phyloP scores from a whole-genome alignment of 768 basidiomycete genomes.

The Lentinula boryana region DNA sequence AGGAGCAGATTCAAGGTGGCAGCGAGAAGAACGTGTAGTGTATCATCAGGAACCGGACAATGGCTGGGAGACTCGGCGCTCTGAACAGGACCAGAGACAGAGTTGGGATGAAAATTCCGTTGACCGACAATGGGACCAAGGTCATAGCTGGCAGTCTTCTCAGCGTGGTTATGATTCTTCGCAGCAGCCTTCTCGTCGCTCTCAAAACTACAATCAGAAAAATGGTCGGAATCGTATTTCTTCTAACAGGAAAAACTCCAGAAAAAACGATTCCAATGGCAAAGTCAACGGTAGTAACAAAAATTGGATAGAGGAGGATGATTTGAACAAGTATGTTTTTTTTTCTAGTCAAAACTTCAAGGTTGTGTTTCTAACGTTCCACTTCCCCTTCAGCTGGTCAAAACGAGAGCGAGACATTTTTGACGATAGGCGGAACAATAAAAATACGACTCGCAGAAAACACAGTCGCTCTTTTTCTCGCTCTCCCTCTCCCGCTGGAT shows the following conservation, averaged over 20 bases:
- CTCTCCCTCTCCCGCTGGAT: conserved; percentile 60
- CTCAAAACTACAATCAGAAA: conserved; percentile 19
- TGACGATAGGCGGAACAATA: conserved; percentile 19
- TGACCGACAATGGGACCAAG: conserved; percentile 67
- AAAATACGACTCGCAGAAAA: conserved; percentile 35
- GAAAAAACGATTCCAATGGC: background rate
- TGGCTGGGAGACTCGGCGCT: conserved; percentile 50
- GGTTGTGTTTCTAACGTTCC: conserved; percentile 1
- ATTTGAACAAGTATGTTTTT: conserved; percentile 63
- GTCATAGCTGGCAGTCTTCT: conserved; percentile 57
- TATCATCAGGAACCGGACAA: conserved; percentile 38
- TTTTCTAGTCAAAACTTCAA: background rate
- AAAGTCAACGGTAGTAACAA: conserved; percentile 24
- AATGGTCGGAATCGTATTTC: conserved; percentile 22
- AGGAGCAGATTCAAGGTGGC: conserved; percentile 25
- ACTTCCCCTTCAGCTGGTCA: conserved; percentile 49
- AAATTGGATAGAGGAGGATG: conserved; percentile 58
- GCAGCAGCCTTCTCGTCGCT: conserved; percentile 17
- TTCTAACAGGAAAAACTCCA: background rate
- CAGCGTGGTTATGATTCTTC: conserved; percentile 32
- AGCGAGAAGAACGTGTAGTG: conserved; percentile 32
- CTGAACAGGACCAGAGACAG: conserved; percentile 36
- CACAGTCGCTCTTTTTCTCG: conserved; percentile 46
- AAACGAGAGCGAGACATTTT: conserved; percentile 45
- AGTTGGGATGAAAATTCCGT: conserved; percentile 25